Evolutionary conservation across 208 protist species (phyloP).

Genomic region (Trypanosoma avium): DNA sequence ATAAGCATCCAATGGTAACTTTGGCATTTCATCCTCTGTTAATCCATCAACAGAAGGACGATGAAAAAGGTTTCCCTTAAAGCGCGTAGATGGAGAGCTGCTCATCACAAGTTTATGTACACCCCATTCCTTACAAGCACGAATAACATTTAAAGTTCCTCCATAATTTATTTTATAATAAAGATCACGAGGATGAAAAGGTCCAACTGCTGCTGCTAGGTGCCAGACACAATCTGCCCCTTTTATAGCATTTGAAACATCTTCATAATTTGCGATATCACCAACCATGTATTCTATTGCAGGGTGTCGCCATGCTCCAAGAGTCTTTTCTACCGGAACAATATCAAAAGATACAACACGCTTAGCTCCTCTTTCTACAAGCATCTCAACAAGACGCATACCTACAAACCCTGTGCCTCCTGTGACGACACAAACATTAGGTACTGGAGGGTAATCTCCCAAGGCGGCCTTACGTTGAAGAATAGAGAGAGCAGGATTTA

Average conservation of each 20-base stretch:
- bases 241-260: constrained; percentile 73
- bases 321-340: constrained; percentile 72
- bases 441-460: constrained; percentile 64
- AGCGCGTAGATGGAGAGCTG: constrained; percentile 93
- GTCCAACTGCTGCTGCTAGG: constrained; percentile 92
- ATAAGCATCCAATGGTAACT: constrained; percentile 82
- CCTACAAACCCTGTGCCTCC: constrained; percentile 96
- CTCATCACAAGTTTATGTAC: constrained; percentile 94
- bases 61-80: constrained; percentile 88
- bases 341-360: constrained; percentile 92
- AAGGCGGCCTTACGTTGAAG: constrained; percentile 58
- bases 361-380: constrained; percentile 93
- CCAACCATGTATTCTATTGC: constrained; percentile 90
- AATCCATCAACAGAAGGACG: constrained; percentile 92
- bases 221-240: constrained; percentile 94
- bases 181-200: constrained; percentile 89
- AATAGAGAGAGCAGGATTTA: constrained; percentile 69
- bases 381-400: constrained; percentile 94
- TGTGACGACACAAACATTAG: constrained; percentile 91
- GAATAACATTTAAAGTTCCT: constrained; percentile 93
- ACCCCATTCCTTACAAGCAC: constrained; percentile 87
- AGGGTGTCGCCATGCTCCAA: constrained; percentile 77
- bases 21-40: constrained; percentile 89
- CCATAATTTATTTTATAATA: constrained; percentile 92
- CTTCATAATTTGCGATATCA: constrained; percentile 85